phyloP scores from a whole-genome alignment of 352 stramenopile genomes.

The Pythium rishiriense region DNA sequence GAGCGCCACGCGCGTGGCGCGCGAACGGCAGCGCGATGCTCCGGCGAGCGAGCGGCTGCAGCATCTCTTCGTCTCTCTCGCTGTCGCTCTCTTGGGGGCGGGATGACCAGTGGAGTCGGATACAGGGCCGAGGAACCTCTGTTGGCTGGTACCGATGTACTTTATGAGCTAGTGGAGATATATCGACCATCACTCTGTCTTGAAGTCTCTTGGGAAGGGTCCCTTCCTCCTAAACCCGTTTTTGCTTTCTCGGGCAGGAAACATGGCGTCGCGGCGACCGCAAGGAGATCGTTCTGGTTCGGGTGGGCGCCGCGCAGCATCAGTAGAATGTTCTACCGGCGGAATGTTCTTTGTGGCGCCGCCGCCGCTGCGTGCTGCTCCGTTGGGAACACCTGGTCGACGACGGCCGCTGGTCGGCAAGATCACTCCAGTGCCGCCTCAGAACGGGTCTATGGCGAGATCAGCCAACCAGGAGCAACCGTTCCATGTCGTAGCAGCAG shows the following conservation, averaged over 20 bases:
- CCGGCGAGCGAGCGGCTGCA: too few relatives aligned
- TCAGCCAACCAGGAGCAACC: not conserved
- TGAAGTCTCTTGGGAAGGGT: slow-evolving; percentile 1
- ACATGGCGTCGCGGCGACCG: not conserved
- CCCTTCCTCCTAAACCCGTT: not conserved
- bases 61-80: too few relatives aligned
- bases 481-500: not conserved
- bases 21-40: too few relatives aligned
- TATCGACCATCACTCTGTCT: slow-evolving; percentile 14
- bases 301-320: not conserved
- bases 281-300: not conserved
- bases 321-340: not conserved
- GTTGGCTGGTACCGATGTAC: not conserved
- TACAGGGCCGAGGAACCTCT: not conserved
- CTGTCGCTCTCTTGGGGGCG: too few relatives aligned
- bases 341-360: slow-evolving; percentile 16
- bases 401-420: not conserved
- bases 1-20: too few relatives aligned
- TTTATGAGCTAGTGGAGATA: not conserved
- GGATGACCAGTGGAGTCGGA: slow-evolving; percentile 15
- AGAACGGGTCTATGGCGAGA: not conserved
- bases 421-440: not conserved
- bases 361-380: not conserved
- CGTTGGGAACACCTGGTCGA: not conserved
- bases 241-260: too few relatives aligned